Percentiles rank a stretch among this genome's conserved stretches.
phyloP scores from a whole-genome alignment of 345 rosid genomes.

The Geranium brycei region DNA sequence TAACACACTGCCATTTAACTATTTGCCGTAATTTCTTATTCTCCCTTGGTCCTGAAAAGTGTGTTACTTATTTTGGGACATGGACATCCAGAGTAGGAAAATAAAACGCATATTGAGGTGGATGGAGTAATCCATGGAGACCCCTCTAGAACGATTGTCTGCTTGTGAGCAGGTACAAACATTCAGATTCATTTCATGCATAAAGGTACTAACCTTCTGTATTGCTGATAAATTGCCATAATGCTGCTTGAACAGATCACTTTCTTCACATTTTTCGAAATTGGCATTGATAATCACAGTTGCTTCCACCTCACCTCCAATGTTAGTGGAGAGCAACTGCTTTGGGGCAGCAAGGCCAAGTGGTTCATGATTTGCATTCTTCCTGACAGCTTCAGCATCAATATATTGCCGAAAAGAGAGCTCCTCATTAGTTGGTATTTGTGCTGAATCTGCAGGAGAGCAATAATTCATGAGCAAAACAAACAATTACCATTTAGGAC shows the following conservation, averaged over 20 bases:
- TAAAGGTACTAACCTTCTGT: constrained; percentile 27
- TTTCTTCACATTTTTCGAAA: constrained; percentile 20
- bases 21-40: background rate
- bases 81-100: too few species aligned
- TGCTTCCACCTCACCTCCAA: constrained; percentile 18
- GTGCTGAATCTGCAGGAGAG: background rate
- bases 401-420: background rate
- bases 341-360: constrained; percentile 11
- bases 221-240: constrained; percentile 39
- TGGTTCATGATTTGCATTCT: background rate
- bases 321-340: constrained; percentile 12
- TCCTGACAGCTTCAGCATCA: background rate
- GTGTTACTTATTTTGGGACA: too few species aligned
- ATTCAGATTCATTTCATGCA: background rate
- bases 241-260: constrained; percentile 37
- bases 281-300: constrained; percentile 11
- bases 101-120: too few species aligned
- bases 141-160: too few species aligned
- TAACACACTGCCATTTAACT: too few species aligned
- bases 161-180: background rate
- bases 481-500: background rate
- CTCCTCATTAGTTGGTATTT: background rate
- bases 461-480: background rate
- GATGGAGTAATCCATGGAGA: too few species aligned
- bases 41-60: background rate